Conservation (phyloP, 371 early-diverging fungal species). For the Circinella umbellata region DNA sequence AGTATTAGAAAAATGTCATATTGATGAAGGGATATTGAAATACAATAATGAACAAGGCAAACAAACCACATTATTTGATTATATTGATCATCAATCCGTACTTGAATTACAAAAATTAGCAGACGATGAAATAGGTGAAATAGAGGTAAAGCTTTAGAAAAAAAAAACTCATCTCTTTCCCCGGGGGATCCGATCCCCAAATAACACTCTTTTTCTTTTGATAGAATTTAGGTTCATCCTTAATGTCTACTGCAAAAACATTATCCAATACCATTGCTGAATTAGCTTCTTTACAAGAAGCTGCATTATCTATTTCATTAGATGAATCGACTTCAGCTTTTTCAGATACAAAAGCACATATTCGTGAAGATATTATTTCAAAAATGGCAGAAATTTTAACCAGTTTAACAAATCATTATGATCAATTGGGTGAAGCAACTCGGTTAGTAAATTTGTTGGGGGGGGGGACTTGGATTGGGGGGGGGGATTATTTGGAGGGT, state of each 20-base stretch:
- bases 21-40: constrained; percentile 44
- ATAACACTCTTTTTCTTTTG: too few species aligned
- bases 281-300: constrained; percentile 29
- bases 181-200: too few species aligned
- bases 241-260: constrained; percentile 29
- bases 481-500: too few species aligned
- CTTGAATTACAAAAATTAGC: constrained; percentile 49
- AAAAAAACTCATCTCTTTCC: too few species aligned
- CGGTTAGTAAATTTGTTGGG: constrained; percentile 25
- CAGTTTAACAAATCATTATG: constrained; percentile 52
- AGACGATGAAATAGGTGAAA: constrained; percentile 51
- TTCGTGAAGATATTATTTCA: constrained; percentile 43
- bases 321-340: constrained; percentile 32
- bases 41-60: constrained; percentile 26
- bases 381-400: constrained; percentile 58
- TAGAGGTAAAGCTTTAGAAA: constrained; percentile 38
- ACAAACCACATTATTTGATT: constrained; percentile 42
- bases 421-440: constrained; percentile 52
- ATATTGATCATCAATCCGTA: constrained; percentile 54
- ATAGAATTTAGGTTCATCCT: constrained; percentile 27
- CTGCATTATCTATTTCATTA: constrained; percentile 30
- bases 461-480: too few species aligned
- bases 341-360: constrained; percentile 34
- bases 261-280: constrained; percentile 31
- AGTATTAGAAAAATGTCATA: constrained; percentile 30